phyloP scores from a whole-genome alignment of 139 green algal species.

The Raphidocelis subcapitata region DNA sequence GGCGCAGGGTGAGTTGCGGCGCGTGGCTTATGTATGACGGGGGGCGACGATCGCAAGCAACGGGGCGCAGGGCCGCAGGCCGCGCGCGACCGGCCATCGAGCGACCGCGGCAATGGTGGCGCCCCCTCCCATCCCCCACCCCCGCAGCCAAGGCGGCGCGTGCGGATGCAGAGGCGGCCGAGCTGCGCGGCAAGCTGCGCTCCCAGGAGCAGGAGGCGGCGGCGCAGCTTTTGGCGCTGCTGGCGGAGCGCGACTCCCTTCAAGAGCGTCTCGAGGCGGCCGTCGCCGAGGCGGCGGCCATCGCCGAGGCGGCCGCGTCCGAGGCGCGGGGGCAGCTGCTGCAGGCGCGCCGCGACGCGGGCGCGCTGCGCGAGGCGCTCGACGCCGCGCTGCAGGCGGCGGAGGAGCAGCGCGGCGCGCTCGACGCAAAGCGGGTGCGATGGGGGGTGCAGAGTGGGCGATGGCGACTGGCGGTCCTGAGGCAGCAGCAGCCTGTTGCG shows the following conservation, averaged over 20 bases:
- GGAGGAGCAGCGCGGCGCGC: no score
- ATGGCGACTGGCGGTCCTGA: no score
- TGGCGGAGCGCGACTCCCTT: slow-evolving; percentile 11
- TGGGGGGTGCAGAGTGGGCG: neutral
- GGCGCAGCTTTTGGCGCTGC: neutral
- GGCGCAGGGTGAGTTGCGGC: slow-evolving; percentile 20
- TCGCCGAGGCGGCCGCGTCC: slow-evolving; percentile 15
- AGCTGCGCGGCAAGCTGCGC: slow-evolving; percentile 11
- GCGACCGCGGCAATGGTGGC: no score
- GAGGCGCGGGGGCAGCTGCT: slow-evolving; percentile 23
- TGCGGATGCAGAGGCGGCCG: slow-evolving; percentile 9
- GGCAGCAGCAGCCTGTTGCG: neutral
- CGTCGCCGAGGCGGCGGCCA: slow-evolving; percentile 8
- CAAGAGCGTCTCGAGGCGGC: slow-evolving; percentile 19
- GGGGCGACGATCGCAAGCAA: no score
- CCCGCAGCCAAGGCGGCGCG: neutral
- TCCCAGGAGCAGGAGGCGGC: slow-evolving; percentile 1
- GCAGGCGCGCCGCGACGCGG: neutral
- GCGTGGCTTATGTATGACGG: neutral
- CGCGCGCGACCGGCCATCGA: no score
- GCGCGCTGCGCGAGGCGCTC: no score
- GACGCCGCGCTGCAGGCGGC: no score
- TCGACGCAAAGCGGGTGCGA: neutral
- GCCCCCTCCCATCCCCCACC: no score
- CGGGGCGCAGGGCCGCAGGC: no score